These are phyloP conservation scores for Trichoderma orchidacearum DNA, from an alignment of 495 filamentous ascomycete species.

Conservation along the genomic window DNA sequence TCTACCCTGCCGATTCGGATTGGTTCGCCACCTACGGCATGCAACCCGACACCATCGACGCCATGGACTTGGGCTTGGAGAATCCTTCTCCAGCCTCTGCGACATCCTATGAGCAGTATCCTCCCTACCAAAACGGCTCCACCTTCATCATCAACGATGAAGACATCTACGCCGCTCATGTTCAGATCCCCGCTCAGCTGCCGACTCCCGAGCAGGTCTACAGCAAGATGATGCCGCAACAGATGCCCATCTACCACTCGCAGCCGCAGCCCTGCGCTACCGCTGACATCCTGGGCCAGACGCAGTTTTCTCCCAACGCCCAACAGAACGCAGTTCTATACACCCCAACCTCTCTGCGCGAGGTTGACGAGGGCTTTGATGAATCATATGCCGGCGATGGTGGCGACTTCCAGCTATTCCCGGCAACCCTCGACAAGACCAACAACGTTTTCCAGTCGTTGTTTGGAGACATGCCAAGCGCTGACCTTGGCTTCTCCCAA, in stretches of 20 bases:
- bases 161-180: slow-evolving; percentile 37
- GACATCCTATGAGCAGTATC: slow-evolving; percentile 29
- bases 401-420: slow-evolving; percentile 36
- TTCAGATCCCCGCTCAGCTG: slow-evolving; percentile 18
- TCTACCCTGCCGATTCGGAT: slow-evolving; percentile 21
- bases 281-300: slow-evolving; percentile 19
- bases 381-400: slow-evolving; percentile 23
- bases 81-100: slow-evolving; percentile 32
- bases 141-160: slow-evolving; percentile 35
- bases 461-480: slow-evolving; percentile 4
- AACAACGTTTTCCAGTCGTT: slow-evolving; percentile 8
- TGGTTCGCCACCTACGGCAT: slow-evolving; percentile 17
- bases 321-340: slow-evolving; percentile 52
- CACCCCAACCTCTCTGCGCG: slow-evolving; percentile 39
- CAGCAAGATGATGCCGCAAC: slow-evolving; percentile 23
- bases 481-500: slow-evolving; percentile 4
- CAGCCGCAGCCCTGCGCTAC: slow-evolving; percentile 14
- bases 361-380: slow-evolving; percentile 35
- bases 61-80: slow-evolving; percentile 35
- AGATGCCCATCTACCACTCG: slow-evolving; percentile 20
- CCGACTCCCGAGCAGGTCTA: slow-evolving; percentile 23
- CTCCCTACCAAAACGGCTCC: slow-evolving; percentile 29
- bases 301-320: slow-evolving; percentile 42
- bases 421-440: slow-evolving; percentile 12
- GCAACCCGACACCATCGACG: slow-evolving; percentile 19